Conservation (phyloP, 23 red algal genomes). For the Gracilaria gracilis region DNA sequence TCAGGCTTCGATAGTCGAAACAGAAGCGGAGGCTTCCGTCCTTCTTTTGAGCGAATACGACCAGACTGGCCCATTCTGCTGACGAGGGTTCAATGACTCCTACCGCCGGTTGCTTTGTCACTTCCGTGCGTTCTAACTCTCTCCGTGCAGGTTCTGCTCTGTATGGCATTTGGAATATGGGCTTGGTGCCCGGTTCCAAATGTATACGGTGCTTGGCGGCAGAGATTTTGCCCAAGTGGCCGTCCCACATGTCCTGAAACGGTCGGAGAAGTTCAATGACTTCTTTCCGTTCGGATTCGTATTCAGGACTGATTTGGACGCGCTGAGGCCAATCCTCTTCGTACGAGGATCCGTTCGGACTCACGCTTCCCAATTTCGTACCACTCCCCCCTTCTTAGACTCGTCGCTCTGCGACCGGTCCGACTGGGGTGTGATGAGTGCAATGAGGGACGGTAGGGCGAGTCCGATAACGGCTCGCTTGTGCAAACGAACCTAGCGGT, state of each 20-base stretch:
- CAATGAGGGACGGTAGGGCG: neutral
- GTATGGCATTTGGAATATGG: neutral
- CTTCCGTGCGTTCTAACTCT: conserved; percentile 13
- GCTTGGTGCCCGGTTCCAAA: neutral
- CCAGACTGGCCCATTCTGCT: conserved; percentile 23
- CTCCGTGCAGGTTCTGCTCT: neutral
- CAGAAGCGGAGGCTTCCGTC: conserved; percentile 37
- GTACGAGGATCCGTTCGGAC: too few relatives aligned
- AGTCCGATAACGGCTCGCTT: conserved; percentile 21
- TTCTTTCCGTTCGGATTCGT: neutral
- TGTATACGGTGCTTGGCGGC: conserved; percentile 30
- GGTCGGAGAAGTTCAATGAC: neutral
- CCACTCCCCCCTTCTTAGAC: neutral
- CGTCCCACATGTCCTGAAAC: too few relatives aligned
- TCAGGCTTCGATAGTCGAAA: conserved; percentile 19
- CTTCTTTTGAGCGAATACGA: conserved; percentile 1
- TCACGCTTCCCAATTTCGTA: neutral
- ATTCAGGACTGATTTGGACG: neutral
- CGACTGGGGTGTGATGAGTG: neutral
- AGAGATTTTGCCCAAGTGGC: neutral
- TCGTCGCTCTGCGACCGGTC: neutral
- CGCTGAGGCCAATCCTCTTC: neutral
- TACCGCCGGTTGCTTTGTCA: neutral
- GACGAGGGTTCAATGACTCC: conserved; percentile 13
- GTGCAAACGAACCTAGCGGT: neutral